Conservation (phyloP, 2,329 filamentous ascomycete species). For the Fusarium lyarnte region DNA sequence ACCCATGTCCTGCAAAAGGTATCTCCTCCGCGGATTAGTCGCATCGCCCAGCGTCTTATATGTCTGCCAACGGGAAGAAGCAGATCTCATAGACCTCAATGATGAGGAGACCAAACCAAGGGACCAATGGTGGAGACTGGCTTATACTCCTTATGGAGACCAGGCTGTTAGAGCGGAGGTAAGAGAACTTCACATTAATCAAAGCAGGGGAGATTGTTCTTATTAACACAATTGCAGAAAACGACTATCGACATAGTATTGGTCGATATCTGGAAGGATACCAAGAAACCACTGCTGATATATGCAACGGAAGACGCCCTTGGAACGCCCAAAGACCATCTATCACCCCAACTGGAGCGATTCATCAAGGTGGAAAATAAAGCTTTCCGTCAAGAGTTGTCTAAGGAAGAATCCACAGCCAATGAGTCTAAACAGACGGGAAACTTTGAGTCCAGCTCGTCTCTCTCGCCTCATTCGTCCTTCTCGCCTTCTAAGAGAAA, state of each 20-base stretch:
- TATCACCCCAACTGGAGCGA: slow-evolving; percentile 54
- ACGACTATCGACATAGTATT: slow-evolving; percentile 57
- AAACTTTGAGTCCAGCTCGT: slow-evolving; percentile 48
- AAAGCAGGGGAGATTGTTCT: neutral
- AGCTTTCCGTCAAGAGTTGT: slow-evolving; percentile 61
- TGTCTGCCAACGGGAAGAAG: slow-evolving; percentile 57
- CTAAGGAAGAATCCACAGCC: slow-evolving; percentile 48
- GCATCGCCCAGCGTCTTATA: slow-evolving; percentile 59
- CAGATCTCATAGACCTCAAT: slow-evolving; percentile 55
- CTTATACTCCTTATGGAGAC: slow-evolving; percentile 51
- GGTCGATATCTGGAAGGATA: slow-evolving; percentile 58
- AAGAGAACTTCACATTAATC: slow-evolving; percentile 22
- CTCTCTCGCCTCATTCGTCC: slow-evolving; percentile 47
- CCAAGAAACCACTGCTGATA: slow-evolving; percentile 59
- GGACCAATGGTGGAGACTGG: slow-evolving; percentile 68
- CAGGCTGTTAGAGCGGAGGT: slow-evolving; percentile 62
- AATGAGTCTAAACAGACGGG: slow-evolving; percentile 26
- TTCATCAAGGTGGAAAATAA: slow-evolving; percentile 64
- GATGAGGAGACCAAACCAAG: slow-evolving; percentile 41
- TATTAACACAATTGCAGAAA: slow-evolving; percentile 52
- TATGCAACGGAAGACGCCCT: slow-evolving; percentile 60
- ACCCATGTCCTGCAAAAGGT: slow-evolving; percentile 57
- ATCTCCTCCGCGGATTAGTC: slow-evolving; percentile 62
- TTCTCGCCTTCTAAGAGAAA: slow-evolving; percentile 58
- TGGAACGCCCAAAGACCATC: slow-evolving; percentile 37